Evolutionary conservation across 805 yeast species (phyloP), one percentile per base, ranked within the genome.

Genomic region (Priceomyces medius): DNA sequence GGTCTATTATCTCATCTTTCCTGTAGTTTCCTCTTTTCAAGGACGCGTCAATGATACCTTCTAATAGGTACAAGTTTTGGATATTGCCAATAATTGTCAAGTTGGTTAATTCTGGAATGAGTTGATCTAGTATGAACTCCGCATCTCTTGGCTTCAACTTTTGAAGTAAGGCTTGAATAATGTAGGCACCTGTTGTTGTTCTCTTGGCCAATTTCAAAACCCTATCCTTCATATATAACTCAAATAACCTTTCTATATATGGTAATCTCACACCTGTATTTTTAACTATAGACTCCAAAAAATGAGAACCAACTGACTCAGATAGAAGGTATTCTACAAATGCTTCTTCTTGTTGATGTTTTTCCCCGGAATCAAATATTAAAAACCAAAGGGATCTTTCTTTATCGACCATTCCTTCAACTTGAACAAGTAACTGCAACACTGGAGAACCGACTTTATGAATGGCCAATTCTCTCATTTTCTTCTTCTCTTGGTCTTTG

Each of bases 221-320:
- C 46, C 96, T 73, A 21, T 83, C 85, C 45, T 75, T 76, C 82
- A 90, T 86, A 65, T 89, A 87, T 4, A 77, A 59, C 31, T 64
- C 66, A 66, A 80, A 88, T 35, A 91, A 61, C 51, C 96, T 75
- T 52, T 83, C 85, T 16, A 85, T 77, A 56, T 79, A 81, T 48
- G 80, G 83, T 47, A 77, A 64, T 49, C 93, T 80, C 7, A 63
- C 74, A 9, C 74, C 75, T 46, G 83, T 81, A 44, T 76, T 77
- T 36, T 75, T 78, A 38, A 90, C 70, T 8, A 81, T 76, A 14
- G 82, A 75, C 61, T 93, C 88, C 20, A 91, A 70, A 68, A 93
- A 91, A 63, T 89, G 97, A 1, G 95, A 85, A 0, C 98, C 99
- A n/a, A 90, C 88, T 1, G 95, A 72, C 56, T 89, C 96, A 7